Evolutionary conservation across 148 eudicot genomes (phyloP).

Genomic region (Persicaria tinctoria): DNA sequence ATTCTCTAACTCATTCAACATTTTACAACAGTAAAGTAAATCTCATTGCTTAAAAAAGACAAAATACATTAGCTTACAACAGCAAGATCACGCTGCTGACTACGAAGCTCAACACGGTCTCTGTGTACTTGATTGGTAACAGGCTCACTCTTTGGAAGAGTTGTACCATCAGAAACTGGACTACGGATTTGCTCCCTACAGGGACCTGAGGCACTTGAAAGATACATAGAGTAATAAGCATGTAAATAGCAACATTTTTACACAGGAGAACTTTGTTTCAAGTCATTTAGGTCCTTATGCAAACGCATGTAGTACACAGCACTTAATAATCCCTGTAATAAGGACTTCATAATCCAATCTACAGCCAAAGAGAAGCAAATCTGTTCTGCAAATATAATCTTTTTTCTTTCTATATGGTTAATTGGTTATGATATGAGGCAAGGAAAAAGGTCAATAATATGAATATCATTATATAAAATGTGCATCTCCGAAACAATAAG

Average conservation of each 20-base stretch:
- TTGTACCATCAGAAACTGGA: slow-evolving; percentile 30
- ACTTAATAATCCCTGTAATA: background rate
- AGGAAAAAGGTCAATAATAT: background rate
- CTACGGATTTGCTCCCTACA: slow-evolving; percentile 36
- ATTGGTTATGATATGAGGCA: too few species aligned
- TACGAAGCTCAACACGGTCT: slow-evolving; percentile 28
- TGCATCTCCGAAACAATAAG: background rate
- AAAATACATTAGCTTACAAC: slow-evolving; percentile 35
- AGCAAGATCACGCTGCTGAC: slow-evolving; percentile 31
- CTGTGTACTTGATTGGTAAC: slow-evolving; percentile 26
- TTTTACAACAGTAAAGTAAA: slow-evolving; percentile 10
- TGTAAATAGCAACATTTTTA: background rate
- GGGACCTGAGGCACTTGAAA: slow-evolving; percentile 83
- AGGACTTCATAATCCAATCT: background rate
- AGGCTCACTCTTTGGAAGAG: slow-evolving; percentile 27
- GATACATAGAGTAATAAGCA: slow-evolving; percentile 40
- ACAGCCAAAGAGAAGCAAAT: background rate
- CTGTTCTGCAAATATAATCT: background rate
- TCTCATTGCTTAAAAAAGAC: slow-evolving; percentile 4
- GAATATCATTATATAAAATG: background rate
- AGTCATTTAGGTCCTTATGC: background rate
- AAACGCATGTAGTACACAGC: background rate
- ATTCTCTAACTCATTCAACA: slow-evolving; percentile 4
- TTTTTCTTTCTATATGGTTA: background rate
- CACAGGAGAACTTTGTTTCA: background rate